phyloP scores from a whole-genome alignment of 2,329 filamentous ascomycete species.

The Botrytis sinoallii region DNA sequence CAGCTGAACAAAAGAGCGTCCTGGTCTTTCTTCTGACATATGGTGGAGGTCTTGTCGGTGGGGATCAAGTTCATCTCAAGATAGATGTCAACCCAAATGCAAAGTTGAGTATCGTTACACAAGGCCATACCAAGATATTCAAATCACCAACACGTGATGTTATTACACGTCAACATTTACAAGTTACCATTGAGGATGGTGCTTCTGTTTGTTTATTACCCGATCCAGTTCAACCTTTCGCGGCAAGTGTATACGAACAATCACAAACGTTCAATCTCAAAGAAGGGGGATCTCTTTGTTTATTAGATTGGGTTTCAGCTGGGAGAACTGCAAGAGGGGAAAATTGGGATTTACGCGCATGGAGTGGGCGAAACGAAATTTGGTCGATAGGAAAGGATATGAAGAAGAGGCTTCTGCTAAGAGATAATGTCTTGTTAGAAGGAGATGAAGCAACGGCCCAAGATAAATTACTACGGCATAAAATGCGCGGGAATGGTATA shows the following conservation, averaged over 20 bases:
- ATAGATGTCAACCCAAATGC: slow-evolving; percentile 63
- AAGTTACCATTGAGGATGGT: slow-evolving; percentile 48
- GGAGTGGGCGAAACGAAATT: slow-evolving; percentile 86
- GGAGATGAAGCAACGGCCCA: slow-evolving; percentile 45
- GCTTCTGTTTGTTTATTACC: slow-evolving; percentile 69
- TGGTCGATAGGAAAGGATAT: slow-evolving; percentile 50
- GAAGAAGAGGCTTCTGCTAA: slow-evolving; percentile 65
- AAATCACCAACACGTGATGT: slow-evolving; percentile 62
- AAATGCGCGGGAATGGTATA: slow-evolving; percentile 73
- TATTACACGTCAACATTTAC: slow-evolving; percentile 56
- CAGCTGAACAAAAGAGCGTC: slow-evolving; percentile 62
- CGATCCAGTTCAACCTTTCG: slow-evolving; percentile 91
- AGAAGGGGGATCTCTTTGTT: slow-evolving; percentile 62
- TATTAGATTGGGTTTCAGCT: slow-evolving; percentile 92
- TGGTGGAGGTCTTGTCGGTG: slow-evolving; percentile 86
- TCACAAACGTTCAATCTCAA: slow-evolving; percentile 70
- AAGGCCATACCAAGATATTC: slow-evolving; percentile 94
- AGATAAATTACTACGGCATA: slow-evolving; percentile 46
- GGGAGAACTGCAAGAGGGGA: slow-evolving; percentile 83
- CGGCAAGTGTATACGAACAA: slow-evolving; percentile 79
- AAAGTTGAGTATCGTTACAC: slow-evolving; percentile 64
- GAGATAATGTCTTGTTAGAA: slow-evolving; percentile 79
- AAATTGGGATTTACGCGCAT: slow-evolving; percentile 78
- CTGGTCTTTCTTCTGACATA: slow-evolving; percentile 91
- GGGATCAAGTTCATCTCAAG: slow-evolving; percentile 73